A percentile compares a stretch with the other conserved stretches of the same genome.
Evolutionary conservation across 768 basidiomycete species (phyloP).

Genomic region (Lactifluus subvellereus): DNA sequence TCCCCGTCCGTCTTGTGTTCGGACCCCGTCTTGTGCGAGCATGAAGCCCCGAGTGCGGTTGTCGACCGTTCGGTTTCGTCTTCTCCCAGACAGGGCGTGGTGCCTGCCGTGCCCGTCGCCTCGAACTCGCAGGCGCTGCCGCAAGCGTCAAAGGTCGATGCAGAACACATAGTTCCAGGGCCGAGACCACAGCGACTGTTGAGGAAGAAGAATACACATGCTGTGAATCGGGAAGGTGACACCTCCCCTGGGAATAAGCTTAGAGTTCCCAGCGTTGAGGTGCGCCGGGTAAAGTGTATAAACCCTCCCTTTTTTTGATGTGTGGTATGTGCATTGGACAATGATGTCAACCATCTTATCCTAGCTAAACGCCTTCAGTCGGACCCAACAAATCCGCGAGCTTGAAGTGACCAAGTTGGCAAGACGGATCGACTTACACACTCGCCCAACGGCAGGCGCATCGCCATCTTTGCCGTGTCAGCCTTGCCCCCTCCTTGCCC

Average conservation of each 20-base stretch:
- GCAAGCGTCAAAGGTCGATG: neutral
- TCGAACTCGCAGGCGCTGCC: neutral
- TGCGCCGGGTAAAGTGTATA: constrained; percentile 26
- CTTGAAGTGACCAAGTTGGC: constrained; percentile 39
- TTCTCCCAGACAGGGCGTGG: too few species aligned
- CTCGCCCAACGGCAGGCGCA: constrained; percentile 47
- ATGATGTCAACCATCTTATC: constrained; percentile 67
- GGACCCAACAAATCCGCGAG: constrained; percentile 58
- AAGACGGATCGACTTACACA: constrained; percentile 37
- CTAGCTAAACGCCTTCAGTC: constrained; percentile 60
- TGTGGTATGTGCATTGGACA: constrained; percentile 43
- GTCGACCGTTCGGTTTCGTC: too few species aligned
- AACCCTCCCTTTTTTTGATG: neutral
- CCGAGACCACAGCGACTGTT: neutral
- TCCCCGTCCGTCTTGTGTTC: neutral
- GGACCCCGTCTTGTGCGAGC: neutral
- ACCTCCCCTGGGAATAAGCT: constrained; percentile 26
- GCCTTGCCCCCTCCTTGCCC: constrained; percentile 68
- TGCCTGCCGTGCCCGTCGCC: neutral
- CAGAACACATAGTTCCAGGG: neutral
- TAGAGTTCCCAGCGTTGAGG: constrained; percentile 65
- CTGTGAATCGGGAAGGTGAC: constrained; percentile 26
- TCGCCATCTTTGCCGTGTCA: constrained; percentile 79
- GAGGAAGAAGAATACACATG: constrained; percentile 13
- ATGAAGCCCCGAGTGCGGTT: too few species aligned